Evolutionary conservation across 805 yeast genomes (phyloP).

Genomic region (Lachancea fermentati): DNA sequence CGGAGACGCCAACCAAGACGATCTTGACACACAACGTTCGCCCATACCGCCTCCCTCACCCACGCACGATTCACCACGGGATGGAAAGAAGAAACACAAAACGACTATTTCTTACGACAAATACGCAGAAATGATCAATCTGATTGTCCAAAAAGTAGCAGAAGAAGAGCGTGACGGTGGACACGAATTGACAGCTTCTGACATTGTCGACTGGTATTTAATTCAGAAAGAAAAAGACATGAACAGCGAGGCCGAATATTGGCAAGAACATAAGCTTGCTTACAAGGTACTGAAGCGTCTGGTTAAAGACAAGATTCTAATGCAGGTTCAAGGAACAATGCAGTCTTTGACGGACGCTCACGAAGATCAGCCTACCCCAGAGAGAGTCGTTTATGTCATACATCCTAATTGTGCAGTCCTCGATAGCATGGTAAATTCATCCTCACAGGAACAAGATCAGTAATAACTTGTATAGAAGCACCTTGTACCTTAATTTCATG

Average conservation of each 20-base stretch:
- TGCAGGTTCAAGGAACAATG: slow-evolving; percentile 51
- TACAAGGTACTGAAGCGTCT: slow-evolving; percentile 76
- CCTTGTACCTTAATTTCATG: too few relatives aligned
- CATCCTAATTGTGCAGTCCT: slow-evolving; percentile 84
- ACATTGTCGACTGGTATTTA: slow-evolving; percentile 77
- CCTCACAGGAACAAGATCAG: neutral
- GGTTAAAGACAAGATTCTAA: slow-evolving; percentile 76
- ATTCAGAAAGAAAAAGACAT: slow-evolving; percentile 66
- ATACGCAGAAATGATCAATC: slow-evolving; percentile 77
- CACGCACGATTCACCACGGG: slow-evolving; percentile 9
- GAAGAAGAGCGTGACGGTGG: slow-evolving; percentile 47
- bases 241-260: slow-evolving; percentile 61
- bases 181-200: slow-evolving; percentile 61
- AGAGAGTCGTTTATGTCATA: slow-evolving; percentile 42
- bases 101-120: slow-evolving; percentile 75
- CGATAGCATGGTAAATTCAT: slow-evolving; percentile 34
- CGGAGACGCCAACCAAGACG: slow-evolving; percentile 6
- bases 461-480: neutral
- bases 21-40: neutral
- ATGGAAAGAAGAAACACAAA: slow-evolving; percentile 28
- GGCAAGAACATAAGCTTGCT: slow-evolving; percentile 64
- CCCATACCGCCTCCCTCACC: slow-evolving; percentile 2
- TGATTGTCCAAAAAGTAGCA: slow-evolving; percentile 62
- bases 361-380: slow-evolving; percentile 16
- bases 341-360: slow-evolving; percentile 38